Evolutionary conservation across 2,329 filamentous ascomycete species (phyloP).

Genomic region (Sclerotinia glacialis): DNA sequence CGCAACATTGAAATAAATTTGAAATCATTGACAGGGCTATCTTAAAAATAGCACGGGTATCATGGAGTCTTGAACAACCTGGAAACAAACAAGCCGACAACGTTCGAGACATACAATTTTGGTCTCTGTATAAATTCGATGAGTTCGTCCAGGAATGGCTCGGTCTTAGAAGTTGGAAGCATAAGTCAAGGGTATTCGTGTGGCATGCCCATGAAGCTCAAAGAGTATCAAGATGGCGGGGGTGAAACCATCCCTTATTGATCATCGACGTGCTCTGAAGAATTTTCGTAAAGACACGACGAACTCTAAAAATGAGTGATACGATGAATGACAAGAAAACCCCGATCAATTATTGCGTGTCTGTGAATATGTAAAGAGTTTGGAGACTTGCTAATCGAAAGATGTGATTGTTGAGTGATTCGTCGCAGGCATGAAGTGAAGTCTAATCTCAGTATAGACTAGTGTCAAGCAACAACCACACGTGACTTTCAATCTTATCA

Average conservation of each 20-base stretch:
- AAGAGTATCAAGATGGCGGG: constrained; percentile 15
- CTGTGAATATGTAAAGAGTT: background rate
- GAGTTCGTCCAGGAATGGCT: constrained; percentile 17
- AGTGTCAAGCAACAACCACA: background rate
- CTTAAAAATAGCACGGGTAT: background rate
- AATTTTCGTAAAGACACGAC: background rate
- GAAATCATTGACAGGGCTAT: background rate
- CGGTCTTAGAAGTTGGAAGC: background rate
- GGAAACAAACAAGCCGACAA: constrained; percentile 4
- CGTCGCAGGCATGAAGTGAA: too few species aligned
- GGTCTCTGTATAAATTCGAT: background rate
- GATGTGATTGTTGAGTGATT: background rate
- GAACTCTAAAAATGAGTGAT: background rate
- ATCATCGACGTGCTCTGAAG: constrained; percentile 2
- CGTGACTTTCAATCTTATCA: background rate
- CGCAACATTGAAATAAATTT: background rate
- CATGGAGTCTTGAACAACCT: background rate
- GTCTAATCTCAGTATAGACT: background rate
- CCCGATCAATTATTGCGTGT: background rate
- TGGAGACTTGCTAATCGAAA: background rate
- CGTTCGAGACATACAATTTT: background rate
- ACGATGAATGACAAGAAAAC: background rate
- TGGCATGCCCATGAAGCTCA: constrained; percentile 15
- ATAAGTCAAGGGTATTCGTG: background rate
- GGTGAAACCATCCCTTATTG: constrained; percentile 16